Evolutionary conservation across 1,284 basidiomycete genomes (phyloP).

Genomic region (Fomes fomentarius): DNA sequence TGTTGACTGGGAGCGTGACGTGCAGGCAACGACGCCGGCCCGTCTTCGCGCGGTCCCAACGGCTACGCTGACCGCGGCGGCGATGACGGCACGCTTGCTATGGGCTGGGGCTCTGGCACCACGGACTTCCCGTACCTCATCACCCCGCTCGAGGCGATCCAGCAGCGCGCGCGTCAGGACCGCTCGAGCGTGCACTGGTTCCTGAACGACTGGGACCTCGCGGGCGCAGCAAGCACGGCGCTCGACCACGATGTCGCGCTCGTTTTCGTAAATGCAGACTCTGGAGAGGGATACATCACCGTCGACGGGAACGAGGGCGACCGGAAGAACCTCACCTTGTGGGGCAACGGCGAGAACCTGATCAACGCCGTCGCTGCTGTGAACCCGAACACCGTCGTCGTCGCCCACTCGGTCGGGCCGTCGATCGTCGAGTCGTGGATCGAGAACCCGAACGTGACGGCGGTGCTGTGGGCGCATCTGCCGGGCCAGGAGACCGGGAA

Average conservation of each 20-base stretch:
- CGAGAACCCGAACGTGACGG: constrained; percentile 77
- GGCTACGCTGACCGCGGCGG: constrained; percentile 69
- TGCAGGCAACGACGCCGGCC: constrained; percentile 60
- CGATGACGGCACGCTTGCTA: constrained; percentile 72
- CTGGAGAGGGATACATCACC: constrained; percentile 78
- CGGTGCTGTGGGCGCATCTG: constrained; percentile 67
- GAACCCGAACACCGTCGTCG: constrained; percentile 82
- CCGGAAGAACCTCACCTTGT: constrained; percentile 80
- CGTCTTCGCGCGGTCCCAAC: constrained; percentile 72
- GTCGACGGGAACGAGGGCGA: constrained; percentile 80
- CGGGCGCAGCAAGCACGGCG: constrained; percentile 53
- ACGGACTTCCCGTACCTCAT: constrained; percentile 65
- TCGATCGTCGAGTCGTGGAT: constrained; percentile 79
- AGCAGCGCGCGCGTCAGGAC: constrained; percentile 60
- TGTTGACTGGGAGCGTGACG: no score
- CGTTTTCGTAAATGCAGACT: constrained; percentile 76
- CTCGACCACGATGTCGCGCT: constrained; percentile 62
- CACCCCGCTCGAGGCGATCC: constrained; percentile 74
- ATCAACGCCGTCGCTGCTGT: constrained; percentile 59
- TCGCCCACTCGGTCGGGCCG: constrained; percentile 79
- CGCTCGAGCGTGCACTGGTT: constrained; percentile 53
- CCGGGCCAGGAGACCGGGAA: constrained; percentile 83
- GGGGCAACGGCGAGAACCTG: constrained; percentile 75
- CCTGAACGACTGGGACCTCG: constrained; percentile 68
- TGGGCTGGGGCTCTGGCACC: constrained; percentile 74